Evolutionary conservation across 805 yeast species (phyloP).

Genomic region (Monosporozyma siamensis): DNA sequence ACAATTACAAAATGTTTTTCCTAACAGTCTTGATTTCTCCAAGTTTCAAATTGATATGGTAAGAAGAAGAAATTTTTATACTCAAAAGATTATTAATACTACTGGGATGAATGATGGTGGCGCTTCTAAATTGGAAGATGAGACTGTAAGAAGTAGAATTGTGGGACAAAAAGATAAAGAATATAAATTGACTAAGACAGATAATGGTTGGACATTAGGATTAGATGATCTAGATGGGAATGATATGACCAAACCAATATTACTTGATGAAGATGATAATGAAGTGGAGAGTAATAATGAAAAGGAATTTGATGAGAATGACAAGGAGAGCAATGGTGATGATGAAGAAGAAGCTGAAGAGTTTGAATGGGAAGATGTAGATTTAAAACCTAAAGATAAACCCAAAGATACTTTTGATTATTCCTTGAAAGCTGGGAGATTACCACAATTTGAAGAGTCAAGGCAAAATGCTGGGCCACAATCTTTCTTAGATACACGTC

Average conservation of each 20-base stretch:
- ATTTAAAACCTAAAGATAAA: conserved; percentile 24
- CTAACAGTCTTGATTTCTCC: conserved; percentile 82
- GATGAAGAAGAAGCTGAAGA: conserved; percentile 32
- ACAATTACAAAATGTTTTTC: conserved; percentile 75
- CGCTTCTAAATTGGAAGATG: conserved; percentile 30
- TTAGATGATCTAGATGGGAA: conserved; percentile 39
- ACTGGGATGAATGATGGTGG: conserved; percentile 64
- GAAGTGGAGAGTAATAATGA: conserved; percentile 16
- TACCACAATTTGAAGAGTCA: conserved; percentile 24
- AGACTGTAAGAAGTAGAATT: conserved; percentile 36
- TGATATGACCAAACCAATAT: conserved; percentile 38
- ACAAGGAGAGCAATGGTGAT: too few relatives aligned
- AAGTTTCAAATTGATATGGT: conserved; percentile 90
- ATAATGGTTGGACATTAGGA: conserved; percentile 77
- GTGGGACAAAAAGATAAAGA: conserved; percentile 76
- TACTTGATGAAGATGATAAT: conserved; percentile 30
- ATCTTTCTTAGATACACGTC: conserved; percentile 26
- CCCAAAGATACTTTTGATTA: conserved; percentile 27
- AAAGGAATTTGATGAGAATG: too few relatives aligned
- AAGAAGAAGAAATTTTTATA: conserved; percentile 78
- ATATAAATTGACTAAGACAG: conserved; percentile 65
- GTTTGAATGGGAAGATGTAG: conserved; percentile 67
- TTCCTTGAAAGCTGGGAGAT: conserved; percentile 36
- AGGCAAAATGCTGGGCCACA: conserved; percentile 19
- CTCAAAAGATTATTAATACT: conserved; percentile 76